A percentile compares a stretch with the other conserved stretches of the same genome.
These are phyloP conservation scores for Excoecaria cochinchinensis DNA, from an alignment of 345 rosid species.

Conservation along the genomic window DNA sequence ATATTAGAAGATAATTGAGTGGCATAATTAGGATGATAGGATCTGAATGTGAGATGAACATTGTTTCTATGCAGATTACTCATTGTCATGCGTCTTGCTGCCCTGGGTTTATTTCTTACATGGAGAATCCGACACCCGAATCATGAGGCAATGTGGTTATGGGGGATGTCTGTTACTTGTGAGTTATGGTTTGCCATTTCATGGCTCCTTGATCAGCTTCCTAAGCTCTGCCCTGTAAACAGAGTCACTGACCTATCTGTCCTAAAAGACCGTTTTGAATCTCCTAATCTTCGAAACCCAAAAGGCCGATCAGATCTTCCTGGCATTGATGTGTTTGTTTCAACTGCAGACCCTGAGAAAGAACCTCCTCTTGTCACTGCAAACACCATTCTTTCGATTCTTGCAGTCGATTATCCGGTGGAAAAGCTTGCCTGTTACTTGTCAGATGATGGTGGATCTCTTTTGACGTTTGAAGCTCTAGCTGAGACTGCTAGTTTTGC, in stretches of 20 bases:
- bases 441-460: slow-evolving; percentile 76
- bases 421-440: slow-evolving; percentile 77
- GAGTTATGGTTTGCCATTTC: slow-evolving; percentile 85
- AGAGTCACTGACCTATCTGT: slow-evolving; percentile 65
- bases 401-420: slow-evolving; percentile 76
- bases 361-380: slow-evolving; percentile 83
- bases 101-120: slow-evolving; percentile 62
- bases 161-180: slow-evolving; percentile 72
- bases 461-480: slow-evolving; percentile 69
- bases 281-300: slow-evolving; percentile 70
- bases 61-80: slow-evolving; percentile 45
- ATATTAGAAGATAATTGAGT: not conserved
- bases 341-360: slow-evolving; percentile 80
- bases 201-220: slow-evolving; percentile 76
- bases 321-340: slow-evolving; percentile 72
- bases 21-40: not conserved
- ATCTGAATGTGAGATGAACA: slow-evolving; percentile 3
- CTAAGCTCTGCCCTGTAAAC: slow-evolving; percentile 78
- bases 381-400: slow-evolving; percentile 70
- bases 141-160: slow-evolving; percentile 69
- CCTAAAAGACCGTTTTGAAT: slow-evolving; percentile 61
- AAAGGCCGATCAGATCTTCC: slow-evolving; percentile 81
- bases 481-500: slow-evolving; percentile 82
- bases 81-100: slow-evolving; percentile 51
- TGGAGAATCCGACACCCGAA: slow-evolving; percentile 78